These are phyloP conservation scores for Boletales sp. DNA, from an alignment of 768 basidiomycete species.

Conservation along the genomic window DNA sequence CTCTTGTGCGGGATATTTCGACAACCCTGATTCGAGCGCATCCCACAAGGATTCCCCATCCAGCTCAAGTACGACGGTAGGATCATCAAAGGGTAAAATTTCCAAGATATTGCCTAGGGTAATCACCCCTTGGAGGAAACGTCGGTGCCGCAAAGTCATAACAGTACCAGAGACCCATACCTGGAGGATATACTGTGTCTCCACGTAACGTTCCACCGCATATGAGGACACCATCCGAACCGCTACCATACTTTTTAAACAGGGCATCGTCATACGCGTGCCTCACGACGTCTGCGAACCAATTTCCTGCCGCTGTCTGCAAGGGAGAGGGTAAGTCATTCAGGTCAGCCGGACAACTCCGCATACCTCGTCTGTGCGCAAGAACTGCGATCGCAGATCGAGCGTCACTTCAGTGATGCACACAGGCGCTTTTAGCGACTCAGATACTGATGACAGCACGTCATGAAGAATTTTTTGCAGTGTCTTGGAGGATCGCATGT, in stretches of 20 bases:
- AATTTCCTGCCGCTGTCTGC: conserved; percentile 71
- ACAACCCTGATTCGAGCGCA: conserved; percentile 67
- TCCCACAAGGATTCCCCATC: conserved; percentile 80
- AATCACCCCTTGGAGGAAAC: conserved; percentile 49
- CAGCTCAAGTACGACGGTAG: conserved; percentile 75
- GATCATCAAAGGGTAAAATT: conserved; percentile 86
- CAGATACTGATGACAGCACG: conserved; percentile 65
- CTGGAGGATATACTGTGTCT: conserved; percentile 81
- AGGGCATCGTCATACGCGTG: conserved; percentile 79
- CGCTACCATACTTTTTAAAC: conserved; percentile 53
- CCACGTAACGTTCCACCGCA: conserved; percentile 84
- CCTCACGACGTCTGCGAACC: conserved; percentile 81
- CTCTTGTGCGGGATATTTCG: conserved; percentile 86
- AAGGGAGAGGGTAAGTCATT: not conserved
- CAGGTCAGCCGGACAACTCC: not conserved
- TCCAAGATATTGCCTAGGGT: conserved; percentile 86
- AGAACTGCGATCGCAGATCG: conserved; percentile 70
- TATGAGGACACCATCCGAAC: conserved; percentile 77
- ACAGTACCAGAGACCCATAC: conserved; percentile 32
- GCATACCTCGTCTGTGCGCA: conserved; percentile 68
- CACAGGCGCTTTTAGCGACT: conserved; percentile 68
- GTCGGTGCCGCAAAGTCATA: not conserved
- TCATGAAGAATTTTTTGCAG: conserved; percentile 58
- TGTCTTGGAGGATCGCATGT: conserved; percentile 49
- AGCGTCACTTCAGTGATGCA: conserved; percentile 66